These are phyloP conservation scores for Heliamphora exappendiculata DNA, from an alignment of 148 eudicot genomes.

Conservation along the genomic window DNA sequence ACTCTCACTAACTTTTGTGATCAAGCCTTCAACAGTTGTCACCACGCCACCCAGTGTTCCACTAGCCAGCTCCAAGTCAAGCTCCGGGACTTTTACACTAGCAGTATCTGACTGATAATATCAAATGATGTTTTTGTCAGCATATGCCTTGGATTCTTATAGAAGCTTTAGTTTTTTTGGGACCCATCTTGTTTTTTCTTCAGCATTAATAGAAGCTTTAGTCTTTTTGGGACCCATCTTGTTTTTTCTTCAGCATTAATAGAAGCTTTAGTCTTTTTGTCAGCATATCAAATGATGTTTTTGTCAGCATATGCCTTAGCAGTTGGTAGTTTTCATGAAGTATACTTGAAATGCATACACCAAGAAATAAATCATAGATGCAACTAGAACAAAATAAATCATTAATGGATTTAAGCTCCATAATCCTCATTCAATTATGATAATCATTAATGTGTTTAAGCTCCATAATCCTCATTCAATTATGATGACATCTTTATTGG, in stretches of 20 bases:
- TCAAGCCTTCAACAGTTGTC: conserved; percentile 89
- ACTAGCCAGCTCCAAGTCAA: conserved; percentile 79
- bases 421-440: not conserved
- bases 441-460: not conserved
- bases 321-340: not conserved
- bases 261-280: not conserved
- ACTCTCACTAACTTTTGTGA: conserved; percentile 83
- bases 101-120: conserved; percentile 75
- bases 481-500: not conserved
- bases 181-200: not conserved
- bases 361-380: not conserved
- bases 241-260: not conserved
- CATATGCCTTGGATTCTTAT: not conserved
- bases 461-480: not conserved
- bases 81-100: conserved; percentile 70
- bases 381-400: not conserved
- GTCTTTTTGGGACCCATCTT: not conserved
- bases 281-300: not conserved
- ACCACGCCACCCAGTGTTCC: conserved; percentile 97
- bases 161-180: not conserved
- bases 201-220: not conserved
- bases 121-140: conserved; percentile 15
- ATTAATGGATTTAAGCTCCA: not conserved
- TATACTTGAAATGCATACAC: not conserved
- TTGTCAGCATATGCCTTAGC: not conserved